These are phyloP conservation scores for Sphaerostilbella broomeana DNA, from an alignment of 2,329 filamentous ascomycete genomes.

Conservation along the genomic window DNA sequence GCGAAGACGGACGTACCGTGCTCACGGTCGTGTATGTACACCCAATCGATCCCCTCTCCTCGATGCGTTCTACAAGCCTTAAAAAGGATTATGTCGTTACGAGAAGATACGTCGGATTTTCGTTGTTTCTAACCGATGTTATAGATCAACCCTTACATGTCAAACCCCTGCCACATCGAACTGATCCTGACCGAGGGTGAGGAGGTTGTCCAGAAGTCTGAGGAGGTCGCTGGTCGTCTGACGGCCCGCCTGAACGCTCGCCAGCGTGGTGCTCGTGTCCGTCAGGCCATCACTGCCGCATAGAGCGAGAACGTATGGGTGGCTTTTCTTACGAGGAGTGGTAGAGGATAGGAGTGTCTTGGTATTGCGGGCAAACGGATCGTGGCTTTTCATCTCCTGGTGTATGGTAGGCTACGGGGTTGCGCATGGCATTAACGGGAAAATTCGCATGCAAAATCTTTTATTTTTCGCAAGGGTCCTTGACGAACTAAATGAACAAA, in stretches of 20 bases:
- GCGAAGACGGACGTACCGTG: conserved; percentile 98
- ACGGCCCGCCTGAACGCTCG: conserved; percentile 71
- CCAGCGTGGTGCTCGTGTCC: conserved; percentile 73
- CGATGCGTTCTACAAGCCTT: background rate
- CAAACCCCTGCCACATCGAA: conserved; percentile 99
- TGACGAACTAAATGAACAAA: conserved; percentile 32
- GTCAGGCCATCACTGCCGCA: conserved; percentile 59
- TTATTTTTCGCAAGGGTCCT: conserved; percentile 29
- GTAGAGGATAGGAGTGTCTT: conserved; percentile 5
- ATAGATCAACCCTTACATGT: conserved; percentile 99
- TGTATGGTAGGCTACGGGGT: conserved; percentile 33
- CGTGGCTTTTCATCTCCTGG: conserved; percentile 35
- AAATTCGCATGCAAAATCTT: conserved; percentile 28
- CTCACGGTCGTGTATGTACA: conserved; percentile 93
- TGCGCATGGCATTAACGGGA: conserved; percentile 34
- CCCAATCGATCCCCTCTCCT: background rate
- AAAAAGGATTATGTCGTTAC: background rate
- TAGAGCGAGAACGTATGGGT: conserved; percentile 33
- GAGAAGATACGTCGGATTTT: background rate
- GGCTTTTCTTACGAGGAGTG: background rate
- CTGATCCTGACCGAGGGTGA: conserved; percentile 97
- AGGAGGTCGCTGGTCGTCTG: conserved; percentile 69
- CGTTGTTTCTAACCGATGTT: conserved; percentile 22
- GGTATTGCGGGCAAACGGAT: conserved; percentile 19
- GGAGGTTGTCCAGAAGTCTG: conserved; percentile 90